Evolutionary conservation across 257 asterid genomes (phyloP), one percentile per base, ranked within the genome.

Genomic region (Jacaranda copaia): DNA sequence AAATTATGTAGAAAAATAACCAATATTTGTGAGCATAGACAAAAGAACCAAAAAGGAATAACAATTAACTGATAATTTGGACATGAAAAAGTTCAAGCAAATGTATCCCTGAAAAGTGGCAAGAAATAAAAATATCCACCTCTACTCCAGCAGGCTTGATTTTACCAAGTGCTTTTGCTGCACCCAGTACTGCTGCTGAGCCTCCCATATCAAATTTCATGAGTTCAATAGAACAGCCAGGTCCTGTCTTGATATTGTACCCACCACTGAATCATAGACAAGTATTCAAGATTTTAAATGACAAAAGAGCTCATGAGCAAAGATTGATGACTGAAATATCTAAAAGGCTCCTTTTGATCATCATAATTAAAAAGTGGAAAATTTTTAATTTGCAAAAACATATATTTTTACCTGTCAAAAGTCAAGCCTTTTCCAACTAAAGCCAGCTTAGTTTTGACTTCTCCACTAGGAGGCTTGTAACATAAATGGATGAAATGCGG

Each of bases 151-250:
- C 84, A 62, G 98, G 99, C 85, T 88, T 96, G 86, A 96, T 89
- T 84, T 93, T 95, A 52, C 89, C 99, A 42, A 96, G 92, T 68
- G 99, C 98, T 85, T 93, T 93, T 51, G 99, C 99, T 18, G 99
- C 98, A 73, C 99, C 99, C 20, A 96, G 72, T 5, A 96, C 99
- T n/a, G 97, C 98, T 45, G 97, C 99, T 25, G 99, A 89, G 77
- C 98, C 99, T 53, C 97, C 99, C 99, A 96, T 93, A 81, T 96
- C 99, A 84, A 89, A 84, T 74, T 96, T 96, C 99, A 96, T 96
- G 72, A 90, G 86, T 85, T 96, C 99, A 86, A 96, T 96, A 39
- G 79, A 74, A 68, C 93, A 88, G 75, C 98, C 97, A 4, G 98
- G 85, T 66, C 99, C 99, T 0, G 99, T 89, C 87, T 96, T 96